Percentiles rank a stretch among this genome's conserved stretches.
Conservation (phyloP, 805 yeast genomes). For the Ogataea corticis region DNA sequence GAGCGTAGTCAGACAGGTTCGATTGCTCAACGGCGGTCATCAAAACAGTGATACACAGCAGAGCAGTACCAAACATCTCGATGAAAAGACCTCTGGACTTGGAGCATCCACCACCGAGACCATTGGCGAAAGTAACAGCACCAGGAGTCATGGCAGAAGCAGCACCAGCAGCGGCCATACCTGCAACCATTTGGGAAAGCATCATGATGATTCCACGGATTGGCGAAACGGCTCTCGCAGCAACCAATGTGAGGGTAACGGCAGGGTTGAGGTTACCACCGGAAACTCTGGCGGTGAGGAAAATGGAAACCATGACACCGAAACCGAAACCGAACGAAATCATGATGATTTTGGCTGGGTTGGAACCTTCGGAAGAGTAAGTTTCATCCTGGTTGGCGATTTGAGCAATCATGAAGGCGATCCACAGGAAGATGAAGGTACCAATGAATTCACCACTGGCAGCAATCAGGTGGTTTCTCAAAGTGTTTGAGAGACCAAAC, state of each 20-base stretch:
- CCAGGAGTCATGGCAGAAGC: conserved; percentile 88
- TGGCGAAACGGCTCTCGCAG: conserved; percentile 73
- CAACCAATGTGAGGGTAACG: conserved; percentile 71
- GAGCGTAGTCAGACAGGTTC: conserved; percentile 74
- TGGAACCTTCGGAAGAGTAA: conserved; percentile 34
- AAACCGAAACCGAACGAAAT: conserved; percentile 86
- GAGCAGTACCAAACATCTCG: conserved; percentile 77
- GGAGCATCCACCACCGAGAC: conserved; percentile 70
- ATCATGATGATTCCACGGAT: conserved; percentile 66
- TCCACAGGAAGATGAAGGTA: conserved; percentile 80
- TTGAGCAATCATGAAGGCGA: conserved; percentile 81
- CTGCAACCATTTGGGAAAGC: conserved; percentile 73
- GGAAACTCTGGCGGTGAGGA: conserved; percentile 69
- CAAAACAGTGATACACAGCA: conserved; percentile 73
- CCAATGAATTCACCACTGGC: conserved; percentile 81
- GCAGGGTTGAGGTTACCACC: conserved; percentile 94
- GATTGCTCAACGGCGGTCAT: conserved; percentile 85
- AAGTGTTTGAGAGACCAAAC: conserved; percentile 41
- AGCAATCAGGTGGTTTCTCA: conserved; percentile 67
- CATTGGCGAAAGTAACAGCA: conserved; percentile 65
- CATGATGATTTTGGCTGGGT: conserved; percentile 71
- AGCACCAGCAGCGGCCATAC: conserved; percentile 92
- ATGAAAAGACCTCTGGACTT: conserved; percentile 74
- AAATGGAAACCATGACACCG: conserved; percentile 74
- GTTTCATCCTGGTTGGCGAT: conserved; percentile 57